Conservation (phyloP, 257 asterid genomes). For the Leonotis leonurus region DNA sequence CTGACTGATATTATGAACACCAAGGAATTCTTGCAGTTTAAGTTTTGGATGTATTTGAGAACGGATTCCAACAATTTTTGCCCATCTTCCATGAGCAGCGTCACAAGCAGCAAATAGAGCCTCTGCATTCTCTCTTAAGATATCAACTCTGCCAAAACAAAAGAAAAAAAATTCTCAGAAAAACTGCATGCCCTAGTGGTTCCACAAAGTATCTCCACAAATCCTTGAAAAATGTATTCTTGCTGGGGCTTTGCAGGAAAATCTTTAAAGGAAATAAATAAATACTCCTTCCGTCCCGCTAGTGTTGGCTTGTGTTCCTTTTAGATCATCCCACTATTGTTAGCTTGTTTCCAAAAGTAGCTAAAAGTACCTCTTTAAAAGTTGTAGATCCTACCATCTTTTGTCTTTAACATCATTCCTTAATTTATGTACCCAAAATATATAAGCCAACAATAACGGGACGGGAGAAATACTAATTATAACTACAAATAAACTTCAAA, state of each 20-base stretch:
- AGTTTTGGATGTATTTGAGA: slow-evolving; percentile 79
- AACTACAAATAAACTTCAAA: neutral
- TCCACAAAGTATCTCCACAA: neutral
- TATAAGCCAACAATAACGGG: too few species aligned
- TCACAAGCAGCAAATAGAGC: slow-evolving; percentile 97
- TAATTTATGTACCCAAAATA: too few species aligned
- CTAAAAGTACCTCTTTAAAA: too few species aligned
- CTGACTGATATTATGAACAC: slow-evolving; percentile 77
- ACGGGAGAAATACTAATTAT: neutral
- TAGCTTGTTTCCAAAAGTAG: too few species aligned
- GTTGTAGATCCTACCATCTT: too few species aligned
- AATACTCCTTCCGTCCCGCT: too few species aligned
- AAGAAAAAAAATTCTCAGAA: slow-evolving; percentile 13
- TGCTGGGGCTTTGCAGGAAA: neutral
- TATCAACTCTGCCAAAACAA: slow-evolving; percentile 70
- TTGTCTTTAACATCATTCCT: too few species aligned
- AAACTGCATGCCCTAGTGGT: neutral
- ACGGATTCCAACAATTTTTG: slow-evolving; percentile 94
- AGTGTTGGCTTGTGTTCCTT: too few species aligned
- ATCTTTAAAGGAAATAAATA: neutral
- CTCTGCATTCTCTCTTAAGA: slow-evolving; percentile 91
- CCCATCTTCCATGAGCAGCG: slow-evolving; percentile 99
- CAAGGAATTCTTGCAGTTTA: slow-evolving; percentile 77
- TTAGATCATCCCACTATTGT: too few species aligned
- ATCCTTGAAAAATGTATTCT: neutral